Evolutionary conservation across 1,284 basidiomycete genomes (phyloP).

Genomic region (Tilletia caries): DNA sequence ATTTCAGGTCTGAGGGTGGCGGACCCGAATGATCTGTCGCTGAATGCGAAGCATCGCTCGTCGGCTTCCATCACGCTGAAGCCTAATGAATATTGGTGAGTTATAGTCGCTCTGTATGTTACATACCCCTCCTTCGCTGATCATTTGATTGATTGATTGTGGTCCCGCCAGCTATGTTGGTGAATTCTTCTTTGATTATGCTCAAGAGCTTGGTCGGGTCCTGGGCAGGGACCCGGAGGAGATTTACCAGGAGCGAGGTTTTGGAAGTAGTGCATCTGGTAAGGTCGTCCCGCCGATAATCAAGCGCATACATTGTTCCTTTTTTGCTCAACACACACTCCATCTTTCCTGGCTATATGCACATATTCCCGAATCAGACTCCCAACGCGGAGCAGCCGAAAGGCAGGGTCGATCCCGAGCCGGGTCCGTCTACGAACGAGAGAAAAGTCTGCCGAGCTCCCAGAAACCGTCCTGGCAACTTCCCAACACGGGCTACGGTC

Average conservation of each 20-base stretch:
- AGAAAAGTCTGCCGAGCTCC: too few species aligned
- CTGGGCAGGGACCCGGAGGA: background rate
- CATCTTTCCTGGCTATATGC: background rate
- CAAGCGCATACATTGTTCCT: background rate
- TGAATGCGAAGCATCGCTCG: background rate
- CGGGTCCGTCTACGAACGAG: background rate
- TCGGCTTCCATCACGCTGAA: background rate
- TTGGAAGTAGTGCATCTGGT: slow-evolving; percentile 4
- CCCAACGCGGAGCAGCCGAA: background rate
- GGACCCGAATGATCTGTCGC: background rate
- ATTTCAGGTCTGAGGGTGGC: background rate
- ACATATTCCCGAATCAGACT: background rate
- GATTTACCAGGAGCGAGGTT: background rate
- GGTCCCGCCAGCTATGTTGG: background rate
- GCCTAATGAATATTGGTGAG: slow-evolving; percentile 10
- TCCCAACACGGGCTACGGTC: background rate
- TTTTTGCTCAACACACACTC: background rate
- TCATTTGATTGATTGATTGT: background rate
- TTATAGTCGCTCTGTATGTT: background rate
- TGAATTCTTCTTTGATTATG: slow-evolving; percentile 9
- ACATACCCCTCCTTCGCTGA: background rate
- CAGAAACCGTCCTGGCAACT: too few species aligned
- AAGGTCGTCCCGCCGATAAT: background rate
- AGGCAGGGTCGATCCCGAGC: background rate
- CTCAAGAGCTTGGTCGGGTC: background rate